Percentiles rank a stretch among this genome's conserved stretches.
These are phyloP conservation scores for Articulospora tetracladia DNA, from an alignment of 495 filamentous ascomycete species.

Conservation along the genomic window DNA sequence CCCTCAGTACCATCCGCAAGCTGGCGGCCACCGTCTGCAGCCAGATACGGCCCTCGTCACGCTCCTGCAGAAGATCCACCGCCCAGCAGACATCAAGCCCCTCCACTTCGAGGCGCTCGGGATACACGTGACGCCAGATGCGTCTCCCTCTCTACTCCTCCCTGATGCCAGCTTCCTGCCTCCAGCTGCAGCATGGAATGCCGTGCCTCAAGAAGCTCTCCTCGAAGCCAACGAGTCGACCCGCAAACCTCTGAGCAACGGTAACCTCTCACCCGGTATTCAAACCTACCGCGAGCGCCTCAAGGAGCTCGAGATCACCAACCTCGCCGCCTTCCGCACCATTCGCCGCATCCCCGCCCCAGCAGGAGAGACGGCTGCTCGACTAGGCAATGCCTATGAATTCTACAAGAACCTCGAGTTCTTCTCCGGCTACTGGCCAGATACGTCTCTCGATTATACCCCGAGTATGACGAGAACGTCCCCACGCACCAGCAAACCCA, in stretches of 20 bases:
- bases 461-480: not conserved
- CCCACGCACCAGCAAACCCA: constrained; percentile 18
- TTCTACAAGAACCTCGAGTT: constrained; percentile 53
- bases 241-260: constrained; percentile 36
- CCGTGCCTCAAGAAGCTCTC: constrained; percentile 38
- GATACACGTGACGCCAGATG: constrained; percentile 42
- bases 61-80: constrained; percentile 42
- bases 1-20: constrained; percentile 38
- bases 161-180: constrained; percentile 45
- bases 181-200: constrained; percentile 41
- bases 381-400: constrained; percentile 53
- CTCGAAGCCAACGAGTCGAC: constrained; percentile 39
- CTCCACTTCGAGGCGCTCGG: constrained; percentile 45
- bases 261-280: constrained; percentile 44
- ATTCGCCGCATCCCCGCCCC: constrained; percentile 45
- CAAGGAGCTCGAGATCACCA: constrained; percentile 44
- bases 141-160: constrained; percentile 38
- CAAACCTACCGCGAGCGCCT: constrained; percentile 47
- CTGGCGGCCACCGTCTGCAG: constrained; percentile 7
- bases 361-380: constrained; percentile 39
- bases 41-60: constrained; percentile 32
- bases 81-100: constrained; percentile 40
- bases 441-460: constrained; percentile 36
- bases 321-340: constrained; percentile 47
- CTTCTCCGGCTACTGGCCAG: constrained; percentile 48